phyloP scores from a whole-genome alignment of 768 basidiomycete species.

The Lentinula guzmanii region DNA sequence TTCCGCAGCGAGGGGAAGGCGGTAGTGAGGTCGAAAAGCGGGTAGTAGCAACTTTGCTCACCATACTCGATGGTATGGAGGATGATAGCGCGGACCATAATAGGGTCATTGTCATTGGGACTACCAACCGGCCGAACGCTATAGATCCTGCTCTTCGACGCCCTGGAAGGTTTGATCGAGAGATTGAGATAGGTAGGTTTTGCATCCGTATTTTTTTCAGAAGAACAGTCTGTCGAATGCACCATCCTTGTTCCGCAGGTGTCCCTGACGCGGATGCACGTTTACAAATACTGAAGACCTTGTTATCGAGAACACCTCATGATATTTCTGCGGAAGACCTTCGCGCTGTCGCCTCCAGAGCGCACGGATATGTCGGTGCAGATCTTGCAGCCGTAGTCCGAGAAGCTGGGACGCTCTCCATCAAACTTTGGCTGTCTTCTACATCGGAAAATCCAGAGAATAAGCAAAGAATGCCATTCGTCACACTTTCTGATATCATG shows the following conservation, averaged over 20 bases:
- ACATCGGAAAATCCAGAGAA: slow-evolving; percentile 13
- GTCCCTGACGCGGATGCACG: slow-evolving; percentile 87
- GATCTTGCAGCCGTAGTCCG: slow-evolving; percentile 90
- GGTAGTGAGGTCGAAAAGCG: slow-evolving; percentile 94
- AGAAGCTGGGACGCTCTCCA: slow-evolving; percentile 70
- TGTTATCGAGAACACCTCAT: slow-evolving; percentile 79
- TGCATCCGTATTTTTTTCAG: background rate
- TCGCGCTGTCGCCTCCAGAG: slow-evolving; percentile 59
- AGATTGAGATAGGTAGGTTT: slow-evolving; percentile 16
- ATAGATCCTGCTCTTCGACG: slow-evolving; percentile 89
- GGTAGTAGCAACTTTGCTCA: slow-evolving; percentile 91
- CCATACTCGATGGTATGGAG: slow-evolving; percentile 89
- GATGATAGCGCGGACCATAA: slow-evolving; percentile 37
- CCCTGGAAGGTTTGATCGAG: slow-evolving; percentile 85
- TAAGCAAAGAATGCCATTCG: slow-evolving; percentile 26
- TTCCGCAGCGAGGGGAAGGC: slow-evolving; percentile 83
- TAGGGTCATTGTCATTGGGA: slow-evolving; percentile 90
- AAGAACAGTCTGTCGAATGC: background rate
- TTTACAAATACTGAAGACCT: slow-evolving; percentile 78
- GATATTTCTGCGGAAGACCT: slow-evolving; percentile 57
- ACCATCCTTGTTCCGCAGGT: slow-evolving; percentile 36
- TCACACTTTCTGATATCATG: slow-evolving; percentile 60
- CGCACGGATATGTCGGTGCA: slow-evolving; percentile 96
- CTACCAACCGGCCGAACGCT: slow-evolving; percentile 92
- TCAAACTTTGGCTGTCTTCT: slow-evolving; percentile 39